Evolutionary conservation across 108 stramenopile genomes (phyloP).

Genomic region (Conticribra guillardii): DNA sequence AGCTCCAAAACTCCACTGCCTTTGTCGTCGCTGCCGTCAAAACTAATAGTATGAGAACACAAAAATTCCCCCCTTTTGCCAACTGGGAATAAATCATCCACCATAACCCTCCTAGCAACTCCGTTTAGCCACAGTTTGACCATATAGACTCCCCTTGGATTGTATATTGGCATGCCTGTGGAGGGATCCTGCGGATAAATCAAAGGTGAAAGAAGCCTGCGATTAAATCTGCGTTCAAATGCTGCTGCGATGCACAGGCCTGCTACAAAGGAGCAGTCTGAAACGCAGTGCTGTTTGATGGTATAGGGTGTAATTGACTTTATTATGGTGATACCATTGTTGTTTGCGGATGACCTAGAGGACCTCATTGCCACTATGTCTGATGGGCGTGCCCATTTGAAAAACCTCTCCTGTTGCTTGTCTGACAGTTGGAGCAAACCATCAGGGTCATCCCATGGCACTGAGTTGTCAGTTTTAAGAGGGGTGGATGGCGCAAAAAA

Average conservation of each 20-base stretch:
- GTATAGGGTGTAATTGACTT: conserved; percentile 61
- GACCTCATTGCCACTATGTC: conserved; percentile 62
- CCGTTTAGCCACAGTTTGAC: conserved; percentile 95
- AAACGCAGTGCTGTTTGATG: conserved; percentile 85
- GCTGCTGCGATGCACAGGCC: conserved; percentile 88
- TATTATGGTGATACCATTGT: conserved; percentile 50
- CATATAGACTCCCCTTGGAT: conserved; percentile 90
- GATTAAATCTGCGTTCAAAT: conserved; percentile 76
- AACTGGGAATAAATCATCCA: conserved; percentile 92
- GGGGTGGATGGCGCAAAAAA: conserved; percentile 22
- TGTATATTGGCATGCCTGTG: conserved; percentile 73
- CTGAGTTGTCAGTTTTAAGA: conserved; percentile 4
- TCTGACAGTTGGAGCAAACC: conserved; percentile 59
- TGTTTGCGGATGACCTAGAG: conserved; percentile 22
- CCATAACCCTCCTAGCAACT: conserved; percentile 79
- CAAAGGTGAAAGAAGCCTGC: conserved; percentile 69
- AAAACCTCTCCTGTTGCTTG: conserved; percentile 62
- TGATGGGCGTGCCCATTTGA: conserved; percentile 72
- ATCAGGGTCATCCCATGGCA: conserved; percentile 61
- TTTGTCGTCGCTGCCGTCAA: conserved; percentile 2
- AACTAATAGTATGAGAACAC: conserved; percentile 67
- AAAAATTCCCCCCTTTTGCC: conserved; percentile 73
- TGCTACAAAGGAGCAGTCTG: conserved; percentile 94
- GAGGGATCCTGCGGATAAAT: conserved; percentile 80
- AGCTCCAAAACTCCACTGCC: conserved; percentile 65